Conservation (phyloP, 148 eudicot genomes). For the Linanthus parryae region DNA sequence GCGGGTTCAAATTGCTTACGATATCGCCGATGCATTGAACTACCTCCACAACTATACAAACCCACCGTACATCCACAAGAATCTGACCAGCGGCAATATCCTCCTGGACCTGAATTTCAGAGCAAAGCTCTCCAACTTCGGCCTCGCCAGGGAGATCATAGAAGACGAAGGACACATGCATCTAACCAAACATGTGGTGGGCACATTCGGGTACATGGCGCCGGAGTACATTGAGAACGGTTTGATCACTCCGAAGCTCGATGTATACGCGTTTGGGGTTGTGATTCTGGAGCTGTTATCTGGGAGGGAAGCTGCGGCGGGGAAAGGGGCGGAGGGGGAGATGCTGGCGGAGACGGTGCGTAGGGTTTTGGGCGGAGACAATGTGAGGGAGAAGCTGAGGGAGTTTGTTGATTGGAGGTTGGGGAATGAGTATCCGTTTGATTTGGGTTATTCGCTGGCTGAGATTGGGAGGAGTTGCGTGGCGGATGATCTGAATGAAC, state of each 20-base stretch:
- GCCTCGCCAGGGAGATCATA: constrained; percentile 50
- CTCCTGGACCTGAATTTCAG: constrained; percentile 45
- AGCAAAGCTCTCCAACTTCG: constrained; percentile 65
- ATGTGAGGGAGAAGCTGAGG: constrained; percentile 59
- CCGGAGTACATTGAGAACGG: constrained; percentile 84
- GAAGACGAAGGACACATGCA: constrained; percentile 32
- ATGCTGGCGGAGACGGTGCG: constrained; percentile 21
- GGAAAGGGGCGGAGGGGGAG: background rate
- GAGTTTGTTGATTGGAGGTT: constrained; percentile 52
- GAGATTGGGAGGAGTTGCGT: constrained; percentile 58
- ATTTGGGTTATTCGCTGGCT: constrained; percentile 67
- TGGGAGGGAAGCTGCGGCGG: constrained; percentile 43
- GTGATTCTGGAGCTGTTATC: constrained; percentile 60
- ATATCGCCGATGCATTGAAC: constrained; percentile 57
- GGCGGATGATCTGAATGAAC: constrained; percentile 40
- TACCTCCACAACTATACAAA: constrained; percentile 70
- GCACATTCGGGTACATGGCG: constrained; percentile 73
- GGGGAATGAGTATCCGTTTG: constrained; percentile 49
- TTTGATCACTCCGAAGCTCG: constrained; percentile 59
- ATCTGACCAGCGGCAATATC: constrained; percentile 61
- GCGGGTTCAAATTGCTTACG: constrained; percentile 64
- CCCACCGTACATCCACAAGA: constrained; percentile 83
- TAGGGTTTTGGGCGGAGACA: constrained; percentile 43
- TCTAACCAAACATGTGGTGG: constrained; percentile 72
- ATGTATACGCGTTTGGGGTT: constrained; percentile 70